Evolutionary conservation across 176 grass and related monocot species (phyloP).

Genomic region (Musa beccarii): DNA sequence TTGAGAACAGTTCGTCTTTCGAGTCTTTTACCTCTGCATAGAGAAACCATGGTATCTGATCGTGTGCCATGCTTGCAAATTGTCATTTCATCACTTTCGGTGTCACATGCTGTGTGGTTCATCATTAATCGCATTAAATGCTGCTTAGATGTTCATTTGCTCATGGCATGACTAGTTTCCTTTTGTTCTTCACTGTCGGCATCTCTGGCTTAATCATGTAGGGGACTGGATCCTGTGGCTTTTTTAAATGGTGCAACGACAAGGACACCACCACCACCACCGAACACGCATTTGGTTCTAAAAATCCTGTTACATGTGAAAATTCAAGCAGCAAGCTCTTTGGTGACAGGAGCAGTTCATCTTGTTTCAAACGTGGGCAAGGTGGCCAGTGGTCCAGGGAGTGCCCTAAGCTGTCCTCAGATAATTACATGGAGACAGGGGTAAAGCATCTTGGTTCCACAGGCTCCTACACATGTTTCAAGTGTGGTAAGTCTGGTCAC

Average conservation of each 20-base stretch:
- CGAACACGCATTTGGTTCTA: conserved; percentile 29
- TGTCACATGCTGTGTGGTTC: no score
- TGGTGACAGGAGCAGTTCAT: conserved; percentile 31
- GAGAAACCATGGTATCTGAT: no score
- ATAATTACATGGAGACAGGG: conserved; percentile 34
- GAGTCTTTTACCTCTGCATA: no score
- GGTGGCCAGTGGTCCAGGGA: conserved; percentile 73
- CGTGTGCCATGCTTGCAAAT: no score
- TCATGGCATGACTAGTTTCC: no score
- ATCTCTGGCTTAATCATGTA: neutral
- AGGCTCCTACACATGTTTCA: conserved; percentile 23
- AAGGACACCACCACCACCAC: conserved; percentile 13
- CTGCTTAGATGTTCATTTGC: no score
- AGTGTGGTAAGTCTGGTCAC: conserved; percentile 24
- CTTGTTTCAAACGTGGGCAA: conserved; percentile 70
- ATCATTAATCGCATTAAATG: no score
- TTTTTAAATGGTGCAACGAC: conserved; percentile 71
- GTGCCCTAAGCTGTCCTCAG: conserved; percentile 52
- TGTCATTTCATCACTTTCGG: no score
- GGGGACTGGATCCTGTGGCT: conserved; percentile 49
- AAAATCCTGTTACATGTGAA: conserved; percentile 12
- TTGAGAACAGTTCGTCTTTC: no score
- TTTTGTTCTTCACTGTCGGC: no score
- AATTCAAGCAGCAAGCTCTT: conserved; percentile 29
- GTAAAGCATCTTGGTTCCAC: conserved; percentile 28